Conservation (phyloP, 495 filamentous ascomycete genomes). For the Sordaria brevicollis region DNA sequence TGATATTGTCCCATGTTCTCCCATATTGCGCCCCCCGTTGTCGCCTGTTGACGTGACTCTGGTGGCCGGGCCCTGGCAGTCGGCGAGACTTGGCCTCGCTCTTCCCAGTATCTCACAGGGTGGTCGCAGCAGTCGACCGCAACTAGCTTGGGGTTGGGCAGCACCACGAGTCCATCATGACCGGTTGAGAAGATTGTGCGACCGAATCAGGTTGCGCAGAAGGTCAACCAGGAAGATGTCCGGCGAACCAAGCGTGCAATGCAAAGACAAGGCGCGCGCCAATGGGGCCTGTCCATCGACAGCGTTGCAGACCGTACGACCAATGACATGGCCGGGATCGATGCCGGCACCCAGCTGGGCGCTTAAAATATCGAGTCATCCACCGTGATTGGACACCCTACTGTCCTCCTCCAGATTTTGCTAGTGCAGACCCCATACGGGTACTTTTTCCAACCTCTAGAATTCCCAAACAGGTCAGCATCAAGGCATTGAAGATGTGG, state of each 20-base stretch:
- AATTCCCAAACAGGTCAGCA: not conserved
- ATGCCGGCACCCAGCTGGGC: conserved; percentile 16
- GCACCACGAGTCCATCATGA: conserved; percentile 7
- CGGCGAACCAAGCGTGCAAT: conserved; percentile 17
- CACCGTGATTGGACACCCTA: conserved; percentile 12
- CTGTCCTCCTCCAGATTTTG: not conserved
- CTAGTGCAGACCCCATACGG: not conserved
- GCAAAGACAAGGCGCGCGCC: conserved; percentile 24
- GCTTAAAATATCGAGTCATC: conserved; percentile 20
- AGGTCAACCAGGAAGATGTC: not conserved
- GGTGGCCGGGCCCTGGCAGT: not conserved
- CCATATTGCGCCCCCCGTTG: not conserved
- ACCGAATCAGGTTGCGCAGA: conserved; percentile 17
- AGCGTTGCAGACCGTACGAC: conserved; percentile 6
- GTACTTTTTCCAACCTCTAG: not conserved
- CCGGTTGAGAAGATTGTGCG: not conserved
- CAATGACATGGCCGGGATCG: conserved; percentile 14
- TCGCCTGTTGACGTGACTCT: not conserved
- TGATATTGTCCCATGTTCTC: not conserved
- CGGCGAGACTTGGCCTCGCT: not conserved
- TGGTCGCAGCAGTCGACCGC: not conserved
- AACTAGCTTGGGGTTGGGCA: conserved; percentile 12
- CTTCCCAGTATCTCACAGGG: not conserved
- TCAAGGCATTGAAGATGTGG: not conserved
- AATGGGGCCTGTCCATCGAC: conserved; percentile 11